Conservation (phyloP, 2,329 filamentous ascomycete genomes). For the Penicillium sp. region DNA sequence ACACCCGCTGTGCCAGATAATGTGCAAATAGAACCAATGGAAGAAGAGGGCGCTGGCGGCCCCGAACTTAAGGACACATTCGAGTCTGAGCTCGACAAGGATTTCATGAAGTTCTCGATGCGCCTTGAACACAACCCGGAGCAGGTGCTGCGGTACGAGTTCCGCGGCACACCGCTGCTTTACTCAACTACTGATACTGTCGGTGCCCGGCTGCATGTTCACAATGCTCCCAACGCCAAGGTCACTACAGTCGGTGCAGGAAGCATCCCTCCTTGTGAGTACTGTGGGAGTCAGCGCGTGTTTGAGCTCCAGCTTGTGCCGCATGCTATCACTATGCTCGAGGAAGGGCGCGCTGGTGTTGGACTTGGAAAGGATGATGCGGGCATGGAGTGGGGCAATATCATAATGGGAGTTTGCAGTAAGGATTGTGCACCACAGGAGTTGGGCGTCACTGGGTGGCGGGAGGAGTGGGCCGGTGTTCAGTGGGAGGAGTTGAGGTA, state of each 20-base stretch:
- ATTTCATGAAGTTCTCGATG: conserved; percentile 79
- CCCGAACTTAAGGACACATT: conserved; percentile 66
- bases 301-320: conserved; percentile 94
- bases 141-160: conserved; percentile 79
- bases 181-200: conserved; percentile 77
- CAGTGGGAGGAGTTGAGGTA: conserved; percentile 80
- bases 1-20: conserved; percentile 50
- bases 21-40: conserved; percentile 45
- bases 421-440: conserved; percentile 69
- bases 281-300: conserved; percentile 70
- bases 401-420: conserved; percentile 81
- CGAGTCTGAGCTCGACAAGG: conserved; percentile 70
- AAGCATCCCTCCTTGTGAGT: conserved; percentile 70
- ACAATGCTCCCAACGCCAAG: conserved; percentile 26
- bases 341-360: conserved; percentile 63
- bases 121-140: conserved; percentile 76
- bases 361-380: conserved; percentile 61
- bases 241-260: conserved; percentile 27
- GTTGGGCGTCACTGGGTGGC: conserved; percentile 68
- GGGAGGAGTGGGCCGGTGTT: conserved; percentile 96
- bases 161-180: conserved; percentile 68
- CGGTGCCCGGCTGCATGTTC: conserved; percentile 59
- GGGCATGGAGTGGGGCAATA: conserved; percentile 97
- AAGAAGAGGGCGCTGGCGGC: conserved; percentile 35
- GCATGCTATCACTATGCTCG: conserved; percentile 83